phyloP scores from a whole-genome alignment of 495 filamentous ascomycete species.

The Penicillium lividum region DNA sequence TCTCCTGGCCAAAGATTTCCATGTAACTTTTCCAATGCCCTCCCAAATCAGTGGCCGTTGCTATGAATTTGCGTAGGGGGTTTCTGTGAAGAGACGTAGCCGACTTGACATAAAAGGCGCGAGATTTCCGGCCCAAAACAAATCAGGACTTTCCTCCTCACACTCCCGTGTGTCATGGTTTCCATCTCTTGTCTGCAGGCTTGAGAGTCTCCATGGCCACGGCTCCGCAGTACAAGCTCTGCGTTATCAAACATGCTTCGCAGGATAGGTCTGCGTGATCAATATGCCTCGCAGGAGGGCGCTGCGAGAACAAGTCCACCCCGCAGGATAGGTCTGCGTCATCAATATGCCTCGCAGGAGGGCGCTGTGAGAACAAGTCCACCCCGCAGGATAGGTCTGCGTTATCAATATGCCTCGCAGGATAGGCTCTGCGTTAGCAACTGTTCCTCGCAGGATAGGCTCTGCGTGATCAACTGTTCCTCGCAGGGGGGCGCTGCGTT shows the following conservation, averaged over 20 bases:
- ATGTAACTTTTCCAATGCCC: not conserved
- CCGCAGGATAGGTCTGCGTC: too few relatives aligned
- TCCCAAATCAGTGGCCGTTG: not conserved
- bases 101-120: not conserved
- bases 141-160: not conserved
- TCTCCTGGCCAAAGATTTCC: not conserved
- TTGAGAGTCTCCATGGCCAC: constrained; percentile 6
- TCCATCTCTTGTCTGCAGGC: constrained; percentile 10
- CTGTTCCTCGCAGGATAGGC: too few relatives aligned
- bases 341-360: too few relatives aligned
- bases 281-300: too few relatives aligned
- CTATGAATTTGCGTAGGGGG: not conserved
- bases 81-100: not conserved
- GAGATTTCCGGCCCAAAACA: not conserved
- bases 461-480: too few relatives aligned
- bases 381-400: too few relatives aligned
- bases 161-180: not conserved
- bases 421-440: too few relatives aligned
- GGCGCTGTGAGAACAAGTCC: too few relatives aligned
- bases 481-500: too few relatives aligned
- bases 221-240: not conserved
- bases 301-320: too few relatives aligned
- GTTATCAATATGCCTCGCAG: too few relatives aligned
- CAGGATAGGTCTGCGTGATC: not conserved
- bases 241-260: constrained; percentile 4